These are phyloP conservation scores for Trichosporon faecale DNA, from an alignment of 1,284 basidiomycete species.

Conservation along the genomic window DNA sequence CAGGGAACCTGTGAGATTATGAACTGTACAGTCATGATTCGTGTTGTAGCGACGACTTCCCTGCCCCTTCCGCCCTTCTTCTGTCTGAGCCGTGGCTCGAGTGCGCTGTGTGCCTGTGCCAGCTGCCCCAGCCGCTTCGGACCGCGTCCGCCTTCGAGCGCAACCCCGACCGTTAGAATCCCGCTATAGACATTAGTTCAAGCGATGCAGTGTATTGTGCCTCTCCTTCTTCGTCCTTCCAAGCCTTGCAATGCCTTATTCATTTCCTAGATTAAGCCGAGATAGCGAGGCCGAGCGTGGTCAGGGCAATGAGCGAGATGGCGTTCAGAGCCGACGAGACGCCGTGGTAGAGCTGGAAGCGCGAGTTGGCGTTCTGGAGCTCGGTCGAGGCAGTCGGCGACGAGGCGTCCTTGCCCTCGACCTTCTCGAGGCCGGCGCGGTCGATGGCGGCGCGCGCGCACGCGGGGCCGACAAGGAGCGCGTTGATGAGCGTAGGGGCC, in stretches of 20 bases:
- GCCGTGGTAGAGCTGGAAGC: conserved; percentile 66
- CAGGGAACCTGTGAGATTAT: not conserved
- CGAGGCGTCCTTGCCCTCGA: conserved; percentile 66
- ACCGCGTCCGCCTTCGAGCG: not conserved
- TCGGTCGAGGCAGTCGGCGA: conserved; percentile 63
- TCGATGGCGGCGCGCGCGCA: conserved; percentile 61
- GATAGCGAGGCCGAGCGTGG: conserved; percentile 64
- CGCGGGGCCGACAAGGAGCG: conserved; percentile 45
- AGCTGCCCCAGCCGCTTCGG: not conserved
- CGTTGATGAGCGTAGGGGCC: conserved; percentile 56
- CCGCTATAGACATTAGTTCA: not conserved
- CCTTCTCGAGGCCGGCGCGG: conserved; percentile 68
- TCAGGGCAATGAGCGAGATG: conserved; percentile 60
- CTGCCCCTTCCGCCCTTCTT: not conserved
- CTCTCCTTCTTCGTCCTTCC: too few species aligned
- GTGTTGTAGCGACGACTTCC: not conserved
- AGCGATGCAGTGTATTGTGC: not conserved
- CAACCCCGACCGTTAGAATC: not conserved
- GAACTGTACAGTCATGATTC: not conserved
- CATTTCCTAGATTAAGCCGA: conserved; percentile 47
- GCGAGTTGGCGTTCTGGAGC: conserved; percentile 66
- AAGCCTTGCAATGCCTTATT: not conserved
- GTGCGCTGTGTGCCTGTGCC: not conserved
- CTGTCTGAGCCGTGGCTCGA: not conserved
- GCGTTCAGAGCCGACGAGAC: conserved; percentile 62